Evolutionary conservation across 805 yeast species (phyloP).

Genomic region (Wickerhamiella bombiphila): DNA sequence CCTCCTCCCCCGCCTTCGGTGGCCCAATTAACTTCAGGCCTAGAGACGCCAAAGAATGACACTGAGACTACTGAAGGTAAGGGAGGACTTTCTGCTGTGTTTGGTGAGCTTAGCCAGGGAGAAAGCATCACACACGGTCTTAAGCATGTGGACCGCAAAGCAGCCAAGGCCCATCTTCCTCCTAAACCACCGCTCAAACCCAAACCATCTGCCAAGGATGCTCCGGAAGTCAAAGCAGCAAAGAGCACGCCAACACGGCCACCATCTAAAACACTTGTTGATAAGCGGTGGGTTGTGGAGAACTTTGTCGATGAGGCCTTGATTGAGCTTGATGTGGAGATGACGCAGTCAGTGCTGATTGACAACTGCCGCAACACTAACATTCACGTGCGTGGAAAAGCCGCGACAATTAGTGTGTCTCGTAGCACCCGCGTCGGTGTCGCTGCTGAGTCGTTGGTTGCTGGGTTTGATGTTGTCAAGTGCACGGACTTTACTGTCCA

Average conservation of each 20-base stretch:
- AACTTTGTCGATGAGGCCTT: slow-evolving; percentile 53
- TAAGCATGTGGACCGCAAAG: slow-evolving; percentile 88
- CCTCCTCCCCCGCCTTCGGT: slow-evolving; percentile 86
- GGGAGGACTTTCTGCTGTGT: slow-evolving; percentile 73
- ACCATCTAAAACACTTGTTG: slow-evolving; percentile 58
- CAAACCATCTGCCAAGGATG: slow-evolving; percentile 25
- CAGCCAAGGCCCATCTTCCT: slow-evolving; percentile 65
- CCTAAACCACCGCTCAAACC: slow-evolving; percentile 42
- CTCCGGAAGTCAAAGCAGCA: slow-evolving; percentile 9
- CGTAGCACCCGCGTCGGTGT: slow-evolving; percentile 60
- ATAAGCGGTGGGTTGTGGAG: slow-evolving; percentile 80
- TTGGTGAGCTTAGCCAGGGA: slow-evolving; percentile 81
- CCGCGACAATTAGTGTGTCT: slow-evolving; percentile 70
- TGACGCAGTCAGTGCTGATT: slow-evolving; percentile 78
- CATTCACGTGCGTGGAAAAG: slow-evolving; percentile 77
- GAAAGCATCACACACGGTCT: slow-evolving; percentile 68
- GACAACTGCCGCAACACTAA: slow-evolving; percentile 65
- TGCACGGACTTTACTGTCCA: slow-evolving; percentile 72
- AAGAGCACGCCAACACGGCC: slow-evolving; percentile 31
- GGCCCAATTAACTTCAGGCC: slow-evolving; percentile 32
- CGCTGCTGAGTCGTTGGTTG: slow-evolving; percentile 68
- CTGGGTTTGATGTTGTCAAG: slow-evolving; percentile 81
- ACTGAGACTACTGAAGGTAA: slow-evolving; percentile 14
- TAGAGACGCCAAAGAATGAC: slow-evolving; percentile 16
- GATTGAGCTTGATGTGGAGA: slow-evolving; percentile 61